Evolutionary conservation across 2,329 filamentous ascomycete genomes (phyloP).

Genomic region (Cercospora zeae-maydis): DNA sequence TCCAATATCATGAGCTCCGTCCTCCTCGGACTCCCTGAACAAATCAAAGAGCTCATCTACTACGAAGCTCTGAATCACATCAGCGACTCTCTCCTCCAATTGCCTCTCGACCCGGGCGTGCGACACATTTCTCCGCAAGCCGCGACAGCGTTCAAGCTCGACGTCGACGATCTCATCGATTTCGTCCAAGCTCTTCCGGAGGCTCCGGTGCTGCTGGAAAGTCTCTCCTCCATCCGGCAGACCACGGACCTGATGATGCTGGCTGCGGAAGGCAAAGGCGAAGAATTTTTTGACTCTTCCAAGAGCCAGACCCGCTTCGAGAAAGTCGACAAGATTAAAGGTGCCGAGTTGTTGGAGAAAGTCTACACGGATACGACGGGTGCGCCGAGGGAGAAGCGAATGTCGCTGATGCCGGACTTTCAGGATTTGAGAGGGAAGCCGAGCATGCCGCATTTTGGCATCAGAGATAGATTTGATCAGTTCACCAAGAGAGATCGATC

Average conservation of each 20-base stretch:
- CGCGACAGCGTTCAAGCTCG: conserved; percentile 73
- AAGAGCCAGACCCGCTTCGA: conserved; percentile 90
- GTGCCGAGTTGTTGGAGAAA: conserved; percentile 89
- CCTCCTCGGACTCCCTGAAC: conserved; percentile 82
- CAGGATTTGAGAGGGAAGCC: conserved; percentile 26
- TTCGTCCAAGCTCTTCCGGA: conserved; percentile 80
- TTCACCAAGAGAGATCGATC: conserved; percentile 27
- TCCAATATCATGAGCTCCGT: conserved; percentile 97
- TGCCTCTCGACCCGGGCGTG: conserved; percentile 74
- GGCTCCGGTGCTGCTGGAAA: conserved; percentile 82
- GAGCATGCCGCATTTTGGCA: conserved; percentile 27
- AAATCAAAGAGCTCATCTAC: conserved; percentile 97
- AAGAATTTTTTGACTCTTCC: conserved; percentile 93
- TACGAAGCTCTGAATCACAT: conserved; percentile 93
- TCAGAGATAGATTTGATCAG: conserved; percentile 25
- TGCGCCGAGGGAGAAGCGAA: conserved; percentile 17
- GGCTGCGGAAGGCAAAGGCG: conserved; percentile 66
- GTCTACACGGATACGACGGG: conserved; percentile 24
- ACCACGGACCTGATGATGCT: conserved; percentile 81
- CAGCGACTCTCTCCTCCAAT: conserved; percentile 54
- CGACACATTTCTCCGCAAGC: conserved; percentile 84
- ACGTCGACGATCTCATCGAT: conserved; percentile 76
- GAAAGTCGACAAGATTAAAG: conserved; percentile 85
- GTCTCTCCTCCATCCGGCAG: conserved; percentile 88
- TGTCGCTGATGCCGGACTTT: conserved; percentile 24